Conservation (phyloP, 2,329 filamentous ascomycete genomes). For the Hirsutella minnesotensis region DNA sequence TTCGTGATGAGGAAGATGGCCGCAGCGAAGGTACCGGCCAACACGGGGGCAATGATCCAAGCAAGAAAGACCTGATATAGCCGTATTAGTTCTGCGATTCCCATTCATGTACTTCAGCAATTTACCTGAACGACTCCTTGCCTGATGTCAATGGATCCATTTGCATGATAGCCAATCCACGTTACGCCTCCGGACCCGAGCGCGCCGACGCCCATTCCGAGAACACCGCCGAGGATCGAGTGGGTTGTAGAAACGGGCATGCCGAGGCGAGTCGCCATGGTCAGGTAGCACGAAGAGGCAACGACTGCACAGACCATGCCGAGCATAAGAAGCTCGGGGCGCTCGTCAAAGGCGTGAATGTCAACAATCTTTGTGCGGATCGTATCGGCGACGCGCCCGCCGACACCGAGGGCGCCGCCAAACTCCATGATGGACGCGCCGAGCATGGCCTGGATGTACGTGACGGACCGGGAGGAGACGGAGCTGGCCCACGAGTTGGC, state of each 20-base stretch:
- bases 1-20: conserved; percentile 45
- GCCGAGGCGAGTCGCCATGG: conserved; percentile 39
- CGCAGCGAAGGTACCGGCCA: conserved; percentile 40
- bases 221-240: conserved; percentile 46
- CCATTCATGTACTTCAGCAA: too few relatives aligned
- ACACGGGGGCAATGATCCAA: conserved; percentile 47
- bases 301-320: conserved; percentile 45
- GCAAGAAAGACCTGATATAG: conserved; percentile 40
- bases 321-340: conserved; percentile 43
- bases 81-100: too few relatives aligned
- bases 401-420: conserved; percentile 47
- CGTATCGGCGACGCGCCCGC: conserved; percentile 47
- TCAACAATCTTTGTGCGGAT: conserved; percentile 49
- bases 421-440: conserved; percentile 50
- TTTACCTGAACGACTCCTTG: conserved; percentile 37
- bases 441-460: conserved; percentile 47
- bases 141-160: conserved; percentile 23
- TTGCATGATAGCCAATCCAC: conserved; percentile 35
- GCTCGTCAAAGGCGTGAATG: conserved; percentile 29
- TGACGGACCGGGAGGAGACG: conserved; percentile 56
- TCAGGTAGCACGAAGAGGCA: conserved; percentile 43
- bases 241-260: conserved; percentile 52
- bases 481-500: conserved; percentile 68
- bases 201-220: conserved; percentile 46
- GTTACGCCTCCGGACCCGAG: conserved; percentile 39